These are phyloP conservation scores for Populus alba DNA, from an alignment of 345 rosid genomes.

Conservation along the genomic window DNA sequence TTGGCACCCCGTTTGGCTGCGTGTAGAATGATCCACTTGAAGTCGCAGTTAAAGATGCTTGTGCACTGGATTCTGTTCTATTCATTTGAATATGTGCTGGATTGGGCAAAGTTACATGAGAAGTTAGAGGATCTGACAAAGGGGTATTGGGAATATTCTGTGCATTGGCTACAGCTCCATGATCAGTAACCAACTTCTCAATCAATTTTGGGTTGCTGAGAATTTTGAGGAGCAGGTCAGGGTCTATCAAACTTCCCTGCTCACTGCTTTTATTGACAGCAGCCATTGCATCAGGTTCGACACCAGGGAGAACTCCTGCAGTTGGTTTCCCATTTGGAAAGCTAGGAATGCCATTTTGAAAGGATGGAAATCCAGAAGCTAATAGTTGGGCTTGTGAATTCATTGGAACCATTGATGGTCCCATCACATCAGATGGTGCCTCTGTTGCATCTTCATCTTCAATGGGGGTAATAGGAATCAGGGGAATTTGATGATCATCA, in stretches of 20 bases:
- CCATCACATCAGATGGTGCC: constrained; percentile 31
- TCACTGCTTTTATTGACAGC: constrained; percentile 65
- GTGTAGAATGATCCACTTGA: constrained; percentile 51
- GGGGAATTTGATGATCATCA: constrained; percentile 45
- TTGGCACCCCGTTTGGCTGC: constrained; percentile 42
- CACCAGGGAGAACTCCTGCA: constrained; percentile 31
- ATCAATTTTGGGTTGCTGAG: constrained; percentile 74
- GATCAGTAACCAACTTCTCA: constrained; percentile 61
- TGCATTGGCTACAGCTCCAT: constrained; percentile 41
- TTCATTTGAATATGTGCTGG: constrained; percentile 38
- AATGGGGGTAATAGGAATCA: constrained; percentile 70
- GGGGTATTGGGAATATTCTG: constrained; percentile 34
- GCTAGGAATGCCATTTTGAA: constrained; percentile 25
- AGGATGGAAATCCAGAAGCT: constrained; percentile 31
- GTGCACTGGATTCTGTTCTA: constrained; percentile 38
- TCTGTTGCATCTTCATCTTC: constrained; percentile 84
- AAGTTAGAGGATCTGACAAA: constrained; percentile 21
- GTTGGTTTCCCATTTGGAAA: constrained; percentile 34
- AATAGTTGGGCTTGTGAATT: constrained; percentile 34
- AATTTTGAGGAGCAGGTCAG: constrained; percentile 69
- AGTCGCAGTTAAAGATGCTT: constrained; percentile 27
- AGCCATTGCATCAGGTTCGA: constrained; percentile 58
- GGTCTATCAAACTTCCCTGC: constrained; percentile 67
- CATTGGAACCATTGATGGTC: constrained; percentile 22
- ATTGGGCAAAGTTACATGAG: constrained; percentile 24